Conservation (phyloP, 306 rosid genomes). For the Rosa rugosa region DNA sequence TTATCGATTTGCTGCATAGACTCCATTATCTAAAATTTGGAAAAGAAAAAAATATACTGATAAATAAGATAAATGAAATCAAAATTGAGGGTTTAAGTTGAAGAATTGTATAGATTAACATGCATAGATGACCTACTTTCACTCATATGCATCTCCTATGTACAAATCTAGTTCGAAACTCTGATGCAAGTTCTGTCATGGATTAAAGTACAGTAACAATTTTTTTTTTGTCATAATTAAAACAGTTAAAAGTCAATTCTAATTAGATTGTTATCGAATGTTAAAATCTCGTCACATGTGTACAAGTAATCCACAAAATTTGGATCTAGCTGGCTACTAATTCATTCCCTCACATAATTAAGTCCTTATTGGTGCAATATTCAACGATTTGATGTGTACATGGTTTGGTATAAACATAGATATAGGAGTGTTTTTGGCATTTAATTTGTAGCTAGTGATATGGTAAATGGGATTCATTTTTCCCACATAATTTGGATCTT, state of each 20-base stretch:
- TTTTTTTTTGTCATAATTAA: too few relatives aligned
- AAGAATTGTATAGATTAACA: too few relatives aligned
- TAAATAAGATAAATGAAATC: too few relatives aligned
- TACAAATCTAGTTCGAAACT: neutral
- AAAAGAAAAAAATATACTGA: too few relatives aligned
- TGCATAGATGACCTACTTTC: neutral
- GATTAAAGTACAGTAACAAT: too few relatives aligned
- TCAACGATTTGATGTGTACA: neutral
- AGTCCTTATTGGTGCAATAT: neutral
- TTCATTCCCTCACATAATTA: neutral
- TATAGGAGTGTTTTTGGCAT: constrained; percentile 8
- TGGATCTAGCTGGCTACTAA: neutral
- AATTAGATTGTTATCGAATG: neutral
- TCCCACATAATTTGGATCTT: constrained; percentile 12
- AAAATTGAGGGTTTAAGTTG: too few relatives aligned
- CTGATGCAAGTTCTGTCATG: neutral
- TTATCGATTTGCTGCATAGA: too few relatives aligned
- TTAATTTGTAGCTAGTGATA: neutral
- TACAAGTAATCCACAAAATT: neutral
- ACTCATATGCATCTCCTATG: neutral
- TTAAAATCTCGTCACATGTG: neutral
- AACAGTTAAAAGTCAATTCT: neutral
- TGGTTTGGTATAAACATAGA: neutral
- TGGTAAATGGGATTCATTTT: constrained; percentile 3
- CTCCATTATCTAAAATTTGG: too few relatives aligned